Conservation (phyloP, 805 yeast species). For the Barnettozyma wickerhamii region DNA sequence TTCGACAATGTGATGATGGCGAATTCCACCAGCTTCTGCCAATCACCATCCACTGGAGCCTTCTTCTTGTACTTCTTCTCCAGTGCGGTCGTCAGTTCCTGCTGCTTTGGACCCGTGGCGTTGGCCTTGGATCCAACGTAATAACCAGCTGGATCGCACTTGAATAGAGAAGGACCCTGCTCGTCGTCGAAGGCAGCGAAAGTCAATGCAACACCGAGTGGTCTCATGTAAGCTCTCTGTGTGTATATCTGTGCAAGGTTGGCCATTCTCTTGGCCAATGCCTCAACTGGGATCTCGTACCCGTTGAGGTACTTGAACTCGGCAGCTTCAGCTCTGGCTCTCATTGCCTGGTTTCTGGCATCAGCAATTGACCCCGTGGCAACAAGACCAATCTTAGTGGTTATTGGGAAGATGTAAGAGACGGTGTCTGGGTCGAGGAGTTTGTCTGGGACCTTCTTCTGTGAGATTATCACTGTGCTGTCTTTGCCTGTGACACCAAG, state of each 20-base stretch:
- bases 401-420: slow-evolving; percentile 77
- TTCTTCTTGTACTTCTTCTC: slow-evolving; percentile 86
- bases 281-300: slow-evolving; percentile 94
- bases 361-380: slow-evolving; percentile 97
- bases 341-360: slow-evolving; percentile 81
- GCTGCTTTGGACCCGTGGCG: slow-evolving; percentile 96
- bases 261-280: slow-evolving; percentile 91
- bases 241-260: slow-evolving; percentile 93
- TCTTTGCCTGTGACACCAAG: slow-evolving; percentile 84
- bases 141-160: slow-evolving; percentile 98
- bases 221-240: slow-evolving; percentile 98
- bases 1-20: slow-evolving; percentile 84
- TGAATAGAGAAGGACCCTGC: slow-evolving; percentile 82
- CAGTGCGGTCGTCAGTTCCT: slow-evolving; percentile 83
- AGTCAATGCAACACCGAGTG: slow-evolving; percentile 90
- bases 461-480: slow-evolving; percentile 83
- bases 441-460: slow-evolving; percentile 95
- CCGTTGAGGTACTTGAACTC: slow-evolving; percentile 94
- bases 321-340: slow-evolving; percentile 94
- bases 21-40: slow-evolving; percentile 86
- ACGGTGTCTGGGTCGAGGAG: slow-evolving; percentile 84
- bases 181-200: slow-evolving; percentile 87
- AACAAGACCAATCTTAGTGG: slow-evolving; percentile 80
- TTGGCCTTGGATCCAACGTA: slow-evolving; percentile 87
- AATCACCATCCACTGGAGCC: slow-evolving; percentile 67